Conservation (phyloP, 495 filamentous ascomycete species). For the Acidomyces sp. region DNA sequence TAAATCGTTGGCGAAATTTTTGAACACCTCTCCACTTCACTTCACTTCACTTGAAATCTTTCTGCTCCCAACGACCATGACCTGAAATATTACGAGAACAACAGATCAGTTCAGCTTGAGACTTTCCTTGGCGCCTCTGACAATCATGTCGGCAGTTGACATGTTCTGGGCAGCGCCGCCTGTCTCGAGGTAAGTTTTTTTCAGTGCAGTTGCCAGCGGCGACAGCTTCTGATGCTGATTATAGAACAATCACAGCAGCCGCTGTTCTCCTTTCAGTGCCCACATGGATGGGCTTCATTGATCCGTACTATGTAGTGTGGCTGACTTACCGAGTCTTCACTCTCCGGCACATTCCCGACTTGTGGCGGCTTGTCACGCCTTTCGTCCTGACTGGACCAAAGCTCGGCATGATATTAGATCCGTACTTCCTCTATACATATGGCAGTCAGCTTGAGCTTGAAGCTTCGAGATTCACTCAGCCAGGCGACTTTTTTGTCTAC, state of each 20-base stretch:
- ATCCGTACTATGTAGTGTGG: constrained; percentile 44
- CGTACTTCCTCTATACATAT: constrained; percentile 66
- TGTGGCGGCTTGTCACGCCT: constrained; percentile 55
- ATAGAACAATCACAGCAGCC: constrained; percentile 58
- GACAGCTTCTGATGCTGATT: constrained; percentile 32
- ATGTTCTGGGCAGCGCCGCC: constrained; percentile 59
- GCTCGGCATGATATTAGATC: constrained; percentile 61
- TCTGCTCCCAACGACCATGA: too few relatives aligned
- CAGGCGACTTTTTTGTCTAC: constrained; percentile 60
- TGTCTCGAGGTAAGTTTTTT: constrained; percentile 47
- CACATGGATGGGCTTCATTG: constrained; percentile 41
- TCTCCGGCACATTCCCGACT: constrained; percentile 41
- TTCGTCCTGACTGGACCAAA: constrained; percentile 58
- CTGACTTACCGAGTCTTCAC: constrained; percentile 42
- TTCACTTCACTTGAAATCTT: too few relatives aligned
- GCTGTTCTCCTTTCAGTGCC: constrained; percentile 41
- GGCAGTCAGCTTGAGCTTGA: constrained; percentile 47
- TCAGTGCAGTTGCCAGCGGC: neutral
- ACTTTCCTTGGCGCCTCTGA: neutral
- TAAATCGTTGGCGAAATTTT: too few relatives aligned
- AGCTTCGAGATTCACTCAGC: constrained; percentile 45
- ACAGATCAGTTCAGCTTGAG: constrained; percentile 1
- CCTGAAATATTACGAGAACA: too few relatives aligned
- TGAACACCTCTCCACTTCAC: too few relatives aligned
- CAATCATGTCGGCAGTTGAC: constrained; percentile 38